Percentiles rank a stretch among this genome's conserved stretches.
Conservation (phyloP, 768 basidiomycete species). For the Phylloporus sp. region DNA sequence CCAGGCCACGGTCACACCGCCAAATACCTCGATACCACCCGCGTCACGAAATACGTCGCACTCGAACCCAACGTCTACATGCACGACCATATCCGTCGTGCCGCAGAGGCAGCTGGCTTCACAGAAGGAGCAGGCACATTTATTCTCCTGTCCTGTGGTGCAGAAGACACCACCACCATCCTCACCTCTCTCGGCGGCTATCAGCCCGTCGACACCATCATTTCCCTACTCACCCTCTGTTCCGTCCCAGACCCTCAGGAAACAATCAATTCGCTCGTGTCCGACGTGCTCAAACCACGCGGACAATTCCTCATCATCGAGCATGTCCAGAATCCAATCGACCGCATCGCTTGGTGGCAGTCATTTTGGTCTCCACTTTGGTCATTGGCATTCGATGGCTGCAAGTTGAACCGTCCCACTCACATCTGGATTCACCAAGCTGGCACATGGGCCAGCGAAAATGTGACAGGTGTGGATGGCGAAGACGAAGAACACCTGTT, state of each 20-base stretch:
- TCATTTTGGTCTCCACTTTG: slow-evolving; percentile 68
- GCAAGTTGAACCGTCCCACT: slow-evolving; percentile 54
- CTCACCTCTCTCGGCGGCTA: slow-evolving; percentile 35
- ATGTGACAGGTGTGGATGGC: slow-evolving; percentile 44
- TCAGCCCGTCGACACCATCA: slow-evolving; percentile 51
- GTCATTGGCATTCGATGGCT: slow-evolving; percentile 56
- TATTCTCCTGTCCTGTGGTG: slow-evolving; percentile 57
- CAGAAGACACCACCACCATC: slow-evolving; percentile 52
- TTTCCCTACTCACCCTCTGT: slow-evolving; percentile 64
- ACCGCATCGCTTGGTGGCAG: slow-evolving; percentile 69
- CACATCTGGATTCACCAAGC: slow-evolving; percentile 41
- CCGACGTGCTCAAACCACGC: slow-evolving; percentile 54
- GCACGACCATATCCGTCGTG: slow-evolving; percentile 50
- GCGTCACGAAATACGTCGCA: slow-evolving; percentile 62
- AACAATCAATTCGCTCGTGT: slow-evolving; percentile 42
- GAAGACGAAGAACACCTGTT: slow-evolving; percentile 57
- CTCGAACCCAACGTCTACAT: slow-evolving; percentile 65
- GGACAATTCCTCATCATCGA: slow-evolving; percentile 66
- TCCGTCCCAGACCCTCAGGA: slow-evolving; percentile 52
- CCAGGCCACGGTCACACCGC: slow-evolving; percentile 61
- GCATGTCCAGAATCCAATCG: slow-evolving; percentile 53
- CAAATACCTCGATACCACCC: slow-evolving; percentile 50
- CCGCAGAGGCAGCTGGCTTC: slow-evolving; percentile 49
- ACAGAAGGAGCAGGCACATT: slow-evolving; percentile 48
- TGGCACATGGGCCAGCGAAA: slow-evolving; percentile 45